Evolutionary conservation across 371 early-diverging fungal species (phyloP).

Genomic region (Funneliformis caledonium): DNA sequence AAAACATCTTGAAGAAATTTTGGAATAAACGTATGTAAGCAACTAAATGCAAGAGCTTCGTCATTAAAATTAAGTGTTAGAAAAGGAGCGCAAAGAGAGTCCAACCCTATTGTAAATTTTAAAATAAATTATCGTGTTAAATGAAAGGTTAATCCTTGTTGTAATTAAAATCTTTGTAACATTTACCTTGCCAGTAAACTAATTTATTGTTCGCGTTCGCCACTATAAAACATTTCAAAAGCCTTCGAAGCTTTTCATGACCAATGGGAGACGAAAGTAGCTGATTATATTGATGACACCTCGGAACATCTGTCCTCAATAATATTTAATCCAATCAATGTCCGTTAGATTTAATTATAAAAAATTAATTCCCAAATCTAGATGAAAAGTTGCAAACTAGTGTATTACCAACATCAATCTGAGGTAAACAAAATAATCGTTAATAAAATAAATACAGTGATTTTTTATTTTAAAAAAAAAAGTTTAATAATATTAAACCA

Average conservation of each 20-base stretch:
- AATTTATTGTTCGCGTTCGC: constrained; percentile 55
- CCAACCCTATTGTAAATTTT: constrained; percentile 57
- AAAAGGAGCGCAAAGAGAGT: constrained; percentile 81
- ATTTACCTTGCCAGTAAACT: constrained; percentile 88
- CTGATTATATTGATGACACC: constrained; percentile 87
- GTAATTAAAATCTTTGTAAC: not conserved
- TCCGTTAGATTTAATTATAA: not conserved
- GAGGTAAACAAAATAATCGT: constrained; percentile 4
- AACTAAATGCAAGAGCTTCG: constrained; percentile 73
- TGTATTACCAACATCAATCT: constrained; percentile 62
- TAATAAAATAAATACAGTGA: not conserved
- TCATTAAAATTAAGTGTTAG: constrained; percentile 74
- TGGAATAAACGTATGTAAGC: constrained; percentile 67
- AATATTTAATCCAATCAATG: not conserved
- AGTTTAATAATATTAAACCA: not conserved
- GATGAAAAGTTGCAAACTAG: not conserved
- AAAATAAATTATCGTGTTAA: not conserved
- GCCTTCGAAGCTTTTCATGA: constrained; percentile 69
- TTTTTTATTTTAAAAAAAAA: not conserved
- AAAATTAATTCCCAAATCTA: not conserved
- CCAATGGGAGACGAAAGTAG: constrained; percentile 73
- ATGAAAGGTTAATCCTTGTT: not conserved
- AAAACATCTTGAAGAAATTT: constrained; percentile 73
- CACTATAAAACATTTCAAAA: constrained; percentile 73
- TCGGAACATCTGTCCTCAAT: constrained; percentile 68